These are phyloP conservation scores for Polyplosphaeria fusca DNA, from an alignment of 495 filamentous ascomycete species.

Conservation along the genomic window DNA sequence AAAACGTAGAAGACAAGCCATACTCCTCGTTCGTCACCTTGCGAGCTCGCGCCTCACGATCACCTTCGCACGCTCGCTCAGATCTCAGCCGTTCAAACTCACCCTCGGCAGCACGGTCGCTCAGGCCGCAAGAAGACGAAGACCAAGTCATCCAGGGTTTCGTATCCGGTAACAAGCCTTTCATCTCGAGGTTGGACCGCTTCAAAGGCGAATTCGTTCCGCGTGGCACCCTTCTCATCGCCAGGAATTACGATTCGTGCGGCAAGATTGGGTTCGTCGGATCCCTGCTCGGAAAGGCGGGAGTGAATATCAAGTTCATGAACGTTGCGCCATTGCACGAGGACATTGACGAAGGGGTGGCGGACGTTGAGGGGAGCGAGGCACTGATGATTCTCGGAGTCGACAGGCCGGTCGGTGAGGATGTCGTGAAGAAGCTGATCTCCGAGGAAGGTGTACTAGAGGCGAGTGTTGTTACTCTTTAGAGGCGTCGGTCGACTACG, in stretches of 20 bases:
- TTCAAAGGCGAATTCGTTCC: conserved; percentile 64
- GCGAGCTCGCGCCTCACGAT: conserved; percentile 43
- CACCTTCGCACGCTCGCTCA: conserved; percentile 34
- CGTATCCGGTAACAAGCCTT: conserved; percentile 54
- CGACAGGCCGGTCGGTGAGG: conserved; percentile 53
- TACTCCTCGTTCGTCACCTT: conserved; percentile 65
- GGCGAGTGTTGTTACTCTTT: conserved; percentile 54
- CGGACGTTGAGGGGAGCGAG: conserved; percentile 46
- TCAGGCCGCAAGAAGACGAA: conserved; percentile 28
- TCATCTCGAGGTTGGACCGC: conserved; percentile 62
- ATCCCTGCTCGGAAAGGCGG: conserved; percentile 56
- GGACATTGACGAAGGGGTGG: conserved; percentile 19
- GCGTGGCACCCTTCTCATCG: conserved; percentile 60
- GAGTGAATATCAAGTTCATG: conserved; percentile 71
- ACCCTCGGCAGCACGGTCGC: conserved; percentile 14
- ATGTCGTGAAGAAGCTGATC: conserved; percentile 54
- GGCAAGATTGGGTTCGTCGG: conserved; percentile 74
- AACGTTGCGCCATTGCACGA: conserved; percentile 55
- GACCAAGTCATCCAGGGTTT: conserved; percentile 64
- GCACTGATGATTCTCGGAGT: conserved; percentile 73
- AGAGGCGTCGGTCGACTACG: neutral
- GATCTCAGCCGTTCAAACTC: conserved; percentile 40
- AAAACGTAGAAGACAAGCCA: conserved; percentile 46
- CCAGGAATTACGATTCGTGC: conserved; percentile 68
- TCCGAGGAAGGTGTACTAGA: conserved; percentile 59